phyloP scores from a whole-genome alignment of 2,329 filamentous ascomycete species.

The Epichloe aotearoae region DNA sequence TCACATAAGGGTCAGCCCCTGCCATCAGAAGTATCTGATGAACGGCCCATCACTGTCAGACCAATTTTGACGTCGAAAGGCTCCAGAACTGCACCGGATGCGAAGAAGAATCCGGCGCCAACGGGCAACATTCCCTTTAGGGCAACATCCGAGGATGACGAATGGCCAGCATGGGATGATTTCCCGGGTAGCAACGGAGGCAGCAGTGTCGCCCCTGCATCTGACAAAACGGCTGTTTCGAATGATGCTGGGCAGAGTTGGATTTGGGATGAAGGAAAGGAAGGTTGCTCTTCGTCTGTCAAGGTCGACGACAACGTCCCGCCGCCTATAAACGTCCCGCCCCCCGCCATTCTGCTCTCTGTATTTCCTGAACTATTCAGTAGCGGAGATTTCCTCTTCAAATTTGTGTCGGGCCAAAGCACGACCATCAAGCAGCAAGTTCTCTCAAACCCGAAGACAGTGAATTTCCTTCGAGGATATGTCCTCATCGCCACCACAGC shows the following conservation, averaged over 20 bases:
- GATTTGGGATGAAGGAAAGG: conserved; percentile 36
- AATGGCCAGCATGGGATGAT: conserved; percentile 41
- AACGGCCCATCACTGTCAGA: conserved; percentile 22
- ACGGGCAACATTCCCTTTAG: conserved; percentile 1
- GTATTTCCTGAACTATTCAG: conserved; percentile 60
- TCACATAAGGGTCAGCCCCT: conserved; percentile 41
- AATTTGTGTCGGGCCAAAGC: conserved; percentile 46
- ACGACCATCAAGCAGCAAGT: conserved; percentile 48
- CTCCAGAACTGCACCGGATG: background rate
- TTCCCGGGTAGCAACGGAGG: conserved; percentile 15
- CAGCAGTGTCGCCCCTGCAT: conserved; percentile 9
- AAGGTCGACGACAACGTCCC: conserved; percentile 21
- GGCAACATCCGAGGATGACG: conserved; percentile 23
- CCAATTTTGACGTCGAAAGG: background rate
- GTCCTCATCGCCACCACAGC: conserved; percentile 52
- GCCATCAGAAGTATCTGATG: conserved; percentile 34
- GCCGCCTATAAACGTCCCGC: conserved; percentile 78
- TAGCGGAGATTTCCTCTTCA: conserved; percentile 52
- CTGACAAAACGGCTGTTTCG: conserved; percentile 8
- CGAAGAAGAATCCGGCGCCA: conserved; percentile 3
- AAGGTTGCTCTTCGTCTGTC: conserved; percentile 12
- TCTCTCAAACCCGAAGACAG: conserved; percentile 46
- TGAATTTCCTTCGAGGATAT: conserved; percentile 51
- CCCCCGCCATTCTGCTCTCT: conserved; percentile 69
- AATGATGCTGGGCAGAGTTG: conserved; percentile 22